These are phyloP conservation scores for Phtheirospermum japonicum DNA, from an alignment of 257 asterid species.

Conservation along the genomic window DNA sequence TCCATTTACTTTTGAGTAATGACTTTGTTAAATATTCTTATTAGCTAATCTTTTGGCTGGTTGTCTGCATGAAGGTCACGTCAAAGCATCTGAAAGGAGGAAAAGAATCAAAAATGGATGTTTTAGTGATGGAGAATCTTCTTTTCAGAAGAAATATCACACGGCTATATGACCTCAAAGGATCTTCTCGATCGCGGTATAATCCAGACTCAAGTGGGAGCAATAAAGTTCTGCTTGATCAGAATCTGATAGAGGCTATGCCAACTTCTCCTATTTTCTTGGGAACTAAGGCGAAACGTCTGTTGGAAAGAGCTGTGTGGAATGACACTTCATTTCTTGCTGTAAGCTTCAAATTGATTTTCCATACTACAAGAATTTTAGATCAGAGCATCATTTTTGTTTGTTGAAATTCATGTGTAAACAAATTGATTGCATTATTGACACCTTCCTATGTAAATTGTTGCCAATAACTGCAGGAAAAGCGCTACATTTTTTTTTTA, in stretches of 20 bases:
- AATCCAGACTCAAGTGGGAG: conserved; percentile 81
- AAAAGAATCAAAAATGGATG: conserved; percentile 69
- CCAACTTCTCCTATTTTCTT: conserved; percentile 84
- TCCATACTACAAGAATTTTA: conserved; percentile 1
- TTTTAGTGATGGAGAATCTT: conserved; percentile 89
- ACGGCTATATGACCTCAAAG: conserved; percentile 79
- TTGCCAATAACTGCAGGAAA: background rate
- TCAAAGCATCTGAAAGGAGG: conserved; percentile 71
- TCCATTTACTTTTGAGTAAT: background rate
- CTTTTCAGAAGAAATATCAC: conserved; percentile 62
- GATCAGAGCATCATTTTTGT: conserved; percentile 3
- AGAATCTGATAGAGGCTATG: conserved; percentile 75
- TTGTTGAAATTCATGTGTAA: conserved; percentile 3
- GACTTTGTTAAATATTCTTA: conserved; percentile 11
- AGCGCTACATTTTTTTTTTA: background rate
- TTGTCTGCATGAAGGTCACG: conserved; percentile 45
- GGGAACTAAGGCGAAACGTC: conserved; percentile 71
- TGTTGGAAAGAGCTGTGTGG: conserved; percentile 83
- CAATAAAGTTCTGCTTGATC: conserved; percentile 82
- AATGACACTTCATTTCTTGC: conserved; percentile 86
- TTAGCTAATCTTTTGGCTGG: conserved; percentile 29
- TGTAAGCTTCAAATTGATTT: conserved; percentile 45
- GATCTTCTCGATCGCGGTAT: conserved; percentile 72
- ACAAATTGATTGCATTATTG: background rate
- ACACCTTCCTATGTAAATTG: background rate